Evolutionary conservation across 305 asterid species (phyloP), one percentile per base, ranked within the genome.

Genomic region (Plantago lanceolata): DNA sequence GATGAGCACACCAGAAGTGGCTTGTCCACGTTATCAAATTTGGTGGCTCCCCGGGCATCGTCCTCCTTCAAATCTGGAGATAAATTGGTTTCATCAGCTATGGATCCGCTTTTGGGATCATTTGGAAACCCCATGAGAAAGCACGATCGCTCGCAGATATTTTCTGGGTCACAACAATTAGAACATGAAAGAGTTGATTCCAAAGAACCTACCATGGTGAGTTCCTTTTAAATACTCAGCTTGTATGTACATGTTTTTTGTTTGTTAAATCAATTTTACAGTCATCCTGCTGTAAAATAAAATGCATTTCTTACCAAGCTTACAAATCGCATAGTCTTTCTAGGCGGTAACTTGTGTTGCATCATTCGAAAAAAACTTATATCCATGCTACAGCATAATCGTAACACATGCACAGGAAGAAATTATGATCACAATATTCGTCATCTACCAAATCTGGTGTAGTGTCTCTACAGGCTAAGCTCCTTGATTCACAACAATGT

Each of bases 181-280:
- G 88, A 81, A 28, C 72, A 54, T 19, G 84, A 79, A 72, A 68
- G 84, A 72, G 54, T 73, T 61, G 69, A 55, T 57, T 57, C 53
- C 8, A 82, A 74, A 71, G 88, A 80, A 71, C 19, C 75, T 35
- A 35, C 26, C 50, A 61, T n/a, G 85, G 97, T 87, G 63, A 68
- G 86, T 76, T 72, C 35, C 48, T 57, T 7, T n/a, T 11, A 9
- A 31, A 31, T 29, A 8, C 61, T 17, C 15, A 16, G 18, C 19
- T 31, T 16, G 45, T 7, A 56, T 14, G 20, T 52, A 8, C 57
- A 20, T 20, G 31, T 6, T 1, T 20, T 13, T 17, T 8, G 11
- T n/a, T 48, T n/a, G n/a, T n/a, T n/a, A n/a, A n/a, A 48, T n/a
- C 12, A 48, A 48, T 47, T 47, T n/a, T n/a, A n/a, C n/a, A n/a